Evolutionary conservation across 1,284 basidiomycete genomes (phyloP).

Genomic region (Takashimella tepidaria): DNA sequence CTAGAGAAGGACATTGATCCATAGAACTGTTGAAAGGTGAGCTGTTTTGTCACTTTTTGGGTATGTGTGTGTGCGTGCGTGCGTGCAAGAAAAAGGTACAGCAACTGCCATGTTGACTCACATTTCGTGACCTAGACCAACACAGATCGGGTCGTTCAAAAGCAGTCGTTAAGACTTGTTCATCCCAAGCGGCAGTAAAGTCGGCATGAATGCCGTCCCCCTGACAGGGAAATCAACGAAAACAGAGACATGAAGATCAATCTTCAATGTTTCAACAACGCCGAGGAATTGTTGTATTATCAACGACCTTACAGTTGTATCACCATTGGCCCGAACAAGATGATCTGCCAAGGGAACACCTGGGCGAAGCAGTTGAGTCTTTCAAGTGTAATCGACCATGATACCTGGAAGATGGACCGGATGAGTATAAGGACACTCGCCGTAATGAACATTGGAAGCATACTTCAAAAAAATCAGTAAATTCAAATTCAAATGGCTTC

Average conservation of each 20-base stretch:
- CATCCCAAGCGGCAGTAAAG: conserved; percentile 13
- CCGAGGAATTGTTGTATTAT: not conserved
- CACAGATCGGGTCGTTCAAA: not conserved
- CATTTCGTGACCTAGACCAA: not conserved
- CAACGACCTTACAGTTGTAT: conserved; percentile 29
- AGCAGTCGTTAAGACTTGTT: conserved; percentile 1
- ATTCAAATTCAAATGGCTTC: too few relatives aligned
- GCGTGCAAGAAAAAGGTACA: too few relatives aligned
- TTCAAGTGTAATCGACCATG: conserved; percentile 34
- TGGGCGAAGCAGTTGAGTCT: conserved; percentile 14
- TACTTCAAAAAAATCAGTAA: not conserved
- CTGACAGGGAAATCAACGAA: not conserved
- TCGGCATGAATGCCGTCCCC: conserved; percentile 35
- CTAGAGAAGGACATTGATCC: conserved; percentile 23
- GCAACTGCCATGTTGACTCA: too few relatives aligned
- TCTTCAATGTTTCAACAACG: not conserved
- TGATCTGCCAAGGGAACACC: conserved; percentile 24
- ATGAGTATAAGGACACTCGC: conserved; percentile 33
- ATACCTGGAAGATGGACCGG: conserved; percentile 36
- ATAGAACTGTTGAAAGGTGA: too few relatives aligned
- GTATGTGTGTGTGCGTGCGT: too few relatives aligned
- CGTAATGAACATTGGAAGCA: conserved; percentile 10
- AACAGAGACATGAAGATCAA: too few relatives aligned
- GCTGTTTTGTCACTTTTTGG: too few relatives aligned
- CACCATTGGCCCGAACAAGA: conserved; percentile 41